Base-by-base conservation (phyloP, 495 filamentous ascomycete genomes). In the Podospora pseudocomata region DNA sequence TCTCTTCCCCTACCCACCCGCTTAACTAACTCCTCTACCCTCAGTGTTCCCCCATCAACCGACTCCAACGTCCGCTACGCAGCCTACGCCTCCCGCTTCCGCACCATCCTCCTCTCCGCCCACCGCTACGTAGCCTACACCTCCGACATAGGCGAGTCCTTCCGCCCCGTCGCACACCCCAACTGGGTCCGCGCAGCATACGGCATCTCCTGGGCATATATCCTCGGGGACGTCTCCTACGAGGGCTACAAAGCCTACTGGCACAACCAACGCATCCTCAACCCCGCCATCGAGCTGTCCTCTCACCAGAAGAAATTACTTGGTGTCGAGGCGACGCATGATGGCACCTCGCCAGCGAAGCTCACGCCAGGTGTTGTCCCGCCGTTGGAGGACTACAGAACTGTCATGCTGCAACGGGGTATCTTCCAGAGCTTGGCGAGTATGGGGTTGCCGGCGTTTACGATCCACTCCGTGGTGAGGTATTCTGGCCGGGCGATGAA, bases 81-180 rank as follows among this genome's bases (percentile, higher is more conserved):
- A 61, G 95, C 91, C 72, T 98, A 99, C 81, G 92, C 92, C 63
- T 87, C 88, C 71, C 88, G 94, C 65, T 79, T 94, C 69, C 90
- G 93, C 69, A 99, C 94, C 19, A 91, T 97, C 74, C 88, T 99
- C 71, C 85, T 92, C 74, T 90, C 90, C 56, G 92, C 93, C 30
- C 95, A 99, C 75, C 91, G 95, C 74, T 98, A 99, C 78, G 92
- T 99, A 67, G 95, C 95, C 70, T 99, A 98, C 81, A 98, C 95
- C 16, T 94, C 91, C 39, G 95, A 99, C 77, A 92, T 99, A 57
- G 95, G 95, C 76, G 95, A 99, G 78, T 96, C 92, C 9, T 99
- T 99, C 80, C 90, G 95, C 5, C 95, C 95, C 4, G 85, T 98
- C 65, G 93, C 94, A 4, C 92, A 97, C 77, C 94, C 92, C 0